These are phyloP conservation scores for Xylariaceae sp. DNA, from an alignment of 2,329 filamentous ascomycete species.

Conservation along the genomic window DNA sequence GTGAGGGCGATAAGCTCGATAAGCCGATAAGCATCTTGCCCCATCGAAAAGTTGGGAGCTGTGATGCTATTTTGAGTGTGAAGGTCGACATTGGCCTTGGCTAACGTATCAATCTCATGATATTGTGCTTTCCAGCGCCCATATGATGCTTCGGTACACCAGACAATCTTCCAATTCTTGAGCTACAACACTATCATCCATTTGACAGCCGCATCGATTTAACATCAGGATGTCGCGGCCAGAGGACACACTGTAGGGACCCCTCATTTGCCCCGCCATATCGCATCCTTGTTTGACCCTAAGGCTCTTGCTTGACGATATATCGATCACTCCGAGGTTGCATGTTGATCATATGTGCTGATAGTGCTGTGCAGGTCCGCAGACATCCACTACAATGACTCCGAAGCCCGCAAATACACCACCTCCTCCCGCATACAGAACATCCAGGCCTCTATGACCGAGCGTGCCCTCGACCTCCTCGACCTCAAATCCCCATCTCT, in stretches of 20 bases:
- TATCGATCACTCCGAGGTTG: too few relatives aligned
- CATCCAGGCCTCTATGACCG: constrained; percentile 93
- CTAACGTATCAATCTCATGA: background rate
- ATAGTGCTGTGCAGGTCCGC: constrained; percentile 61
- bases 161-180: background rate
- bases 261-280: constrained; percentile 12
- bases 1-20: too few relatives aligned
- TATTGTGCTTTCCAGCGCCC: background rate
- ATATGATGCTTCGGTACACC: background rate
- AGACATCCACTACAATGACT: constrained; percentile 96
- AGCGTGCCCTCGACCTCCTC: constrained; percentile 88
- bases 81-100: background rate
- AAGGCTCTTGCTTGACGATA: constrained; percentile 24
- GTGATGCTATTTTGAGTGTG: too few relatives aligned
- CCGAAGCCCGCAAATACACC: constrained; percentile 95
- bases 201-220: too few relatives aligned
- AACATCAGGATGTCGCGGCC: constrained; percentile 76
- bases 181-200: too few relatives aligned
- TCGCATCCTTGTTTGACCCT: constrained; percentile 14
- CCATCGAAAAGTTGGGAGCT: too few relatives aligned
- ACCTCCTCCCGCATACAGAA: constrained; percentile 93
- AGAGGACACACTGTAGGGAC: constrained; percentile 79
- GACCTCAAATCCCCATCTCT: constrained; percentile 75
- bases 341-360: too few relatives aligned
- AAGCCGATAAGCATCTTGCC: too few relatives aligned